Percentiles rank a stretch among this genome's conserved stretches.
These are phyloP conservation scores for Orbilia blumenaviensis DNA, from an alignment of 2,329 filamentous ascomycete genomes.

Conservation along the genomic window DNA sequence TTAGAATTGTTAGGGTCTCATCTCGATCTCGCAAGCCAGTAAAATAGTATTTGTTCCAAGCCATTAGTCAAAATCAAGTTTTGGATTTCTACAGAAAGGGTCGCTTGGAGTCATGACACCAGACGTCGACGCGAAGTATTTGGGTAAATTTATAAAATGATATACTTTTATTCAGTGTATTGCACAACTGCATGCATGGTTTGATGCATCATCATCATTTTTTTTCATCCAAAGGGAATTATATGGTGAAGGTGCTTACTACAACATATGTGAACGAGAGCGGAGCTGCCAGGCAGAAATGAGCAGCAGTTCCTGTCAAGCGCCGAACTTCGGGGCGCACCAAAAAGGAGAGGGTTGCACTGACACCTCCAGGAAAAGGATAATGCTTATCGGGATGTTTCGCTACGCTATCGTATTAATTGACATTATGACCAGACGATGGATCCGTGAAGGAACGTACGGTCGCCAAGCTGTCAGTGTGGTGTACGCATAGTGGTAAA, in stretches of 20 bases:
- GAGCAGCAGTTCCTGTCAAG: not conserved
- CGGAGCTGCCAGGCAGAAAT: not conserved
- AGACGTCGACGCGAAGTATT: no score
- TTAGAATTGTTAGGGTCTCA: not conserved
- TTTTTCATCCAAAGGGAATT: no score
- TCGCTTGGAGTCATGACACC: no score
- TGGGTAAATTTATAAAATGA: no score
- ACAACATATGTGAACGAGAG: no score
- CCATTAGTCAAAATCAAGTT: not conserved
- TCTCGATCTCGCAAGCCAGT: not conserved
- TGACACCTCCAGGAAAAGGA: not conserved
- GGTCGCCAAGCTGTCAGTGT: not conserved
- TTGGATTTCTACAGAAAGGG: no score
- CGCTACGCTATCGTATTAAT: conserved; percentile 1
- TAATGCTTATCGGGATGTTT: not conserved
- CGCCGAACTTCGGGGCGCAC: conserved; percentile 4
- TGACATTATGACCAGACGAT: not conserved
- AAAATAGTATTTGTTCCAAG: not conserved
- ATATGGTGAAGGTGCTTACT: no score
- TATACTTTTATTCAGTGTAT: no score
- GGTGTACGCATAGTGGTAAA: no score
- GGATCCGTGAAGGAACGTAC: not conserved
- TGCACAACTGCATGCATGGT: no score
- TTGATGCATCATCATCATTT: no score
- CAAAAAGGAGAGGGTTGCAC: conserved; percentile 8